Percentiles rank a stretch among this genome's conserved stretches.
phyloP scores from a whole-genome alignment of 1,139 yeast genomes.

The Yamadazyma sp. region DNA sequence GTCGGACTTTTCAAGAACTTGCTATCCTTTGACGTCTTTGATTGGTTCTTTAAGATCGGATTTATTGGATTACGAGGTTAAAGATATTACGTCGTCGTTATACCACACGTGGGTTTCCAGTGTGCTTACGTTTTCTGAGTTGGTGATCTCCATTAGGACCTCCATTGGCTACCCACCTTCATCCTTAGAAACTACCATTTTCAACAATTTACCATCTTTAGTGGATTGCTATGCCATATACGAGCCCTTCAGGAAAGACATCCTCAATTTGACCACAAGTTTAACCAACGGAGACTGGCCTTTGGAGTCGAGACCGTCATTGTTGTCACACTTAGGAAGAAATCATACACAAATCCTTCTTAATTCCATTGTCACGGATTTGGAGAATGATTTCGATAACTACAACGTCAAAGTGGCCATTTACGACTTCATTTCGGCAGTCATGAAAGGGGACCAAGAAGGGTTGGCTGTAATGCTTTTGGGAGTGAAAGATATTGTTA shows the following conservation, averaged over 20 bases:
- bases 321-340: conserved; percentile 77
- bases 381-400: conserved; percentile 60
- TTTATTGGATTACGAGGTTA: conserved; percentile 38
- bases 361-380: conserved; percentile 57
- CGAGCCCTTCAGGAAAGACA: conserved; percentile 47
- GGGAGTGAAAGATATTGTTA: conserved; percentile 63
- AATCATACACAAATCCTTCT: conserved; percentile 60
- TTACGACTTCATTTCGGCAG: conserved; percentile 73
- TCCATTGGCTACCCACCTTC: conserved; percentile 53
- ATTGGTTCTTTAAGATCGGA: conserved; percentile 48
- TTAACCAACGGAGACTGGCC: conserved; percentile 65
- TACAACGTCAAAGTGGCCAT: conserved; percentile 56
- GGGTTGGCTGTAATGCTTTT: conserved; percentile 79
- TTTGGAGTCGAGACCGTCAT: conserved; percentile 61
- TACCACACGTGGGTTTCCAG: conserved; percentile 44
- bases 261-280: conserved; percentile 60
- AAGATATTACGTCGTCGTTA: conserved; percentile 45
- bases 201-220: conserved; percentile 53
- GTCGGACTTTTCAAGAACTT: conserved; percentile 51
- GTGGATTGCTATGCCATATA: conserved; percentile 59
- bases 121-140: conserved; percentile 40
- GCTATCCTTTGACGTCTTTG: conserved; percentile 54
- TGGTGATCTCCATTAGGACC: conserved; percentile 56
- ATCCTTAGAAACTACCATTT: conserved; percentile 62
- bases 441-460: conserved; percentile 78